Evolutionary conservation across 768 basidiomycete species (phyloP), one percentile per base, ranked within the genome.

Genomic region (Kwoniella sp.): DNA sequence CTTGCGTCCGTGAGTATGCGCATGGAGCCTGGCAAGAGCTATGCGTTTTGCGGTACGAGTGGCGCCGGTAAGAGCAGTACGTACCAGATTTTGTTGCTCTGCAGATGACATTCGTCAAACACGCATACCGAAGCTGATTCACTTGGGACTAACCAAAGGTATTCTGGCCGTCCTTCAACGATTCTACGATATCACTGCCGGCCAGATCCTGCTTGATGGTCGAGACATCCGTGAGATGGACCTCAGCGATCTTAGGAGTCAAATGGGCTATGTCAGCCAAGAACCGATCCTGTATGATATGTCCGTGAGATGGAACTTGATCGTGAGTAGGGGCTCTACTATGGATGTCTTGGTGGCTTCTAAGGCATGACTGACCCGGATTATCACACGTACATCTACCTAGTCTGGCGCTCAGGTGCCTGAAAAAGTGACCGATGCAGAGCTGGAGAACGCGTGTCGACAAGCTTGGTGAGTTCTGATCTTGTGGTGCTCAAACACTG

Each of bases 261-360:
- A 66, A 25, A 74, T 78, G 60, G 74, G 77, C 19, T 75, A 77
- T 59, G 79, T 80, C 47, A 76, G 77, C 25, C 79, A 80, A 52
- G 77, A 78, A 36, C 74, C 79, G 0, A 66, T 76, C 7, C 56
- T 80, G 24, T 80, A 73, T 55, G 76, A 76, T 46, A 77, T 72
- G 50, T 69, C 77, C 0, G 65, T 79, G 13, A 51, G 77, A 13
- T 73, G 72, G 70, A 77, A 77, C 37, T 44, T 77, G 44, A 49
- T 57, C 19, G 64, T 73, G 25, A 60, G 71, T 63, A 13, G 8
- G 21, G 33, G 29, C 13, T n/a, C n/a, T n/a, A n/a, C n/a, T n/a
- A n/a, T n/a, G n/a, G n/a, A n/a, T n/a, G n/a, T n/a, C n/a, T n/a
- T n/a, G n/a, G n/a, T n/a, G n/a, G n/a, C n/a, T n/a, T n/a, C n/a